Evolutionary conservation across 805 yeast genomes (phyloP), one percentile per base, ranked within the genome.

Genomic region (Saccharomycopsis fermentans): DNA sequence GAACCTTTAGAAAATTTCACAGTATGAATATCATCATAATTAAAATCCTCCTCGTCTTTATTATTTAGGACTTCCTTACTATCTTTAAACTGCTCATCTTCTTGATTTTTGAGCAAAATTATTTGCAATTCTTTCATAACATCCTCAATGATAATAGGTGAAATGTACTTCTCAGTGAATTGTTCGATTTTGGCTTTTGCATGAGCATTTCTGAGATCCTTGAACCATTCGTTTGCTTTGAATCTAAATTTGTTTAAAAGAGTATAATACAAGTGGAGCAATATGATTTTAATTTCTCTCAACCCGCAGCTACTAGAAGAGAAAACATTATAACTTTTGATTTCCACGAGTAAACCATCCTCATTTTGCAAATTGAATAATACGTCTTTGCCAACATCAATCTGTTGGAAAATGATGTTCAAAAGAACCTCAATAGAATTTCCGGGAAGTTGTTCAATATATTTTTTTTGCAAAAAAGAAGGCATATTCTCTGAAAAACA

Each of bases 401-500:
- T 73, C 58, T 81, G 79, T 17, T 78, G 77, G 32, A 86, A 77
- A 9, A 86, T 67, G 59, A 76, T 80, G 53, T 78, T 74, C 52
- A 87, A 75, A 24, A 90, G 74, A 5, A 67, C 67, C 2, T 71
- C 73, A 6, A 87, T 70, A n/a, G 77, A 78, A 6, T 69, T 66
- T 29, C 74, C 76, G 29, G 79, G 80, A 58, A 90, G 67, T 63
- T 86, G 85, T 21, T 71, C 74, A 32, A 55, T 32, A 37, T 84
- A 77, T 64, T 86, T 87, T 50, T 76, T 73, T 52, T 80, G 77
- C 58, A 90, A 77, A 63, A 90, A 75, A 47, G 80, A 78, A 63
- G 81, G 82, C 0, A 94, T 81, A 5, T 86, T 78, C 59, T 82
- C 81, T 55, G 78, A 76, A 67, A 90, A 86, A 68, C 82, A 82